These are phyloP conservation scores for Protomyces arabidopsidicola DNA, from an alignment of 1,139 yeast genomes.

Conservation along the genomic window DNA sequence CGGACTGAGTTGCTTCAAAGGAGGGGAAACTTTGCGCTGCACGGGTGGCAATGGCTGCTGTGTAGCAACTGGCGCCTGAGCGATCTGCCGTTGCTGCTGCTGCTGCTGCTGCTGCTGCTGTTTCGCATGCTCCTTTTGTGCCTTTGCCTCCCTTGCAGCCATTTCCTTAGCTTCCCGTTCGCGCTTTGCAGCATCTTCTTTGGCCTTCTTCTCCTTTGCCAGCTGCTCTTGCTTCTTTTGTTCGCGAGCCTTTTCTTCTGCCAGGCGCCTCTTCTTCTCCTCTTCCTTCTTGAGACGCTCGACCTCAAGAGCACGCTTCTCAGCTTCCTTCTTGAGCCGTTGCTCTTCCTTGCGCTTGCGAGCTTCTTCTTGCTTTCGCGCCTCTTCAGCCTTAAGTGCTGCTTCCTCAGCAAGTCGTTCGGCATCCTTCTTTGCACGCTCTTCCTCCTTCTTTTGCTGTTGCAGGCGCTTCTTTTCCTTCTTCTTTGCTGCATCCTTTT, in stretches of 20 bases:
- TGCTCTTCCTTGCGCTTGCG: slow-evolving; percentile 52
- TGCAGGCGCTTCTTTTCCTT: slow-evolving; percentile 70
- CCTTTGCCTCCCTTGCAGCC: slow-evolving; percentile 39
- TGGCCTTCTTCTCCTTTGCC: slow-evolving; percentile 43
- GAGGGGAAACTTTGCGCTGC: neutral
- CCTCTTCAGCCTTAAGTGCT: slow-evolving; percentile 50
- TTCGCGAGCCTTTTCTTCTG: slow-evolving; percentile 47
- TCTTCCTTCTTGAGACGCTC: slow-evolving; percentile 38
- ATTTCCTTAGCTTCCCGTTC: slow-evolving; percentile 42
- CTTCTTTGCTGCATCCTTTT: slow-evolving; percentile 67
- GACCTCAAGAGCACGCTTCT: slow-evolving; percentile 40
- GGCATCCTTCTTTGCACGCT: slow-evolving; percentile 55
- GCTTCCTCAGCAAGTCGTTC: slow-evolving; percentile 53
- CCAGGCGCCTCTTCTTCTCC: slow-evolving; percentile 48
- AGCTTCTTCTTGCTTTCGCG: slow-evolving; percentile 46
- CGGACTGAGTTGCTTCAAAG: neutral
- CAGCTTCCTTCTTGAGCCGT: slow-evolving; percentile 48
- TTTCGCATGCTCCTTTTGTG: slow-evolving; percentile 40
- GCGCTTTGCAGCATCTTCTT: slow-evolving; percentile 42
- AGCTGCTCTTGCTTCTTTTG: slow-evolving; percentile 43
- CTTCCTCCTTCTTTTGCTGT: slow-evolving; percentile 73
- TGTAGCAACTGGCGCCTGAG: neutral
- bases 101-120: slow-evolving; percentile 34
- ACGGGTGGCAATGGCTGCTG: neutral
- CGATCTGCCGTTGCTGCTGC: neutral